phyloP scores from a whole-genome alignment of 495 filamentous ascomycete genomes.

The Entonaema liquescens region DNA sequence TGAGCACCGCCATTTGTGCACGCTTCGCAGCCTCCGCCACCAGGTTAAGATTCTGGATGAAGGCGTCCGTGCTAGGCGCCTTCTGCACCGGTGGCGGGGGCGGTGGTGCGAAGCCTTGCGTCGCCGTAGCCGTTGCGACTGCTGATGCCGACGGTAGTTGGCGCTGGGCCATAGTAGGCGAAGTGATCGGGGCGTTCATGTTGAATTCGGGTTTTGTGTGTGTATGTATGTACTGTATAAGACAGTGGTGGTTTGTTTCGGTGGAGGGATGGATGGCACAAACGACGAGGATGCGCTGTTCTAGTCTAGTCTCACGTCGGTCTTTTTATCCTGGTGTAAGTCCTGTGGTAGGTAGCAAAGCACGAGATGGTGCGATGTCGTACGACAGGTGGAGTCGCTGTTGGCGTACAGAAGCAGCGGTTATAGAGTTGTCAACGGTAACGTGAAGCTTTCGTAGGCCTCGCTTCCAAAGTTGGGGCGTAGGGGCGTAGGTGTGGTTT shows the following conservation, averaged over 20 bases:
- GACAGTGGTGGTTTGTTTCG: too few relatives aligned
- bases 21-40: constrained; percentile 95
- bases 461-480: not conserved
- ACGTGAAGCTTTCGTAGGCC: not conserved
- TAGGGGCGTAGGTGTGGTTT: not conserved
- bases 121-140: constrained; percentile 30
- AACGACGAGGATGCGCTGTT: constrained; percentile 24
- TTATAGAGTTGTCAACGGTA: not conserved
- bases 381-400: constrained; percentile 25
- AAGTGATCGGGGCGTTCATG: constrained; percentile 52
- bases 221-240: not conserved
- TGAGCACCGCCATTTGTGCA: constrained; percentile 85
- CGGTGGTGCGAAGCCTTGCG: constrained; percentile 49
- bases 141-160: constrained; percentile 39
- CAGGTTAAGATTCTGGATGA: constrained; percentile 80
- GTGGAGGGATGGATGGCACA: constrained; percentile 9
- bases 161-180: constrained; percentile 41
- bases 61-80: constrained; percentile 64
- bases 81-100: constrained; percentile 43
- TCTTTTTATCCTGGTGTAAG: not conserved
- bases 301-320: constrained; percentile 13
- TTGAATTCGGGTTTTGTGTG: constrained; percentile 2
- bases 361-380: constrained; percentile 38
- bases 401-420: not conserved
- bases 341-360: constrained; percentile 15